A percentile compares a stretch with the other conserved stretches of the same genome.
Conservation (phyloP, 2,329 filamentous ascomycete genomes). For the Sclerotinia minor region DNA sequence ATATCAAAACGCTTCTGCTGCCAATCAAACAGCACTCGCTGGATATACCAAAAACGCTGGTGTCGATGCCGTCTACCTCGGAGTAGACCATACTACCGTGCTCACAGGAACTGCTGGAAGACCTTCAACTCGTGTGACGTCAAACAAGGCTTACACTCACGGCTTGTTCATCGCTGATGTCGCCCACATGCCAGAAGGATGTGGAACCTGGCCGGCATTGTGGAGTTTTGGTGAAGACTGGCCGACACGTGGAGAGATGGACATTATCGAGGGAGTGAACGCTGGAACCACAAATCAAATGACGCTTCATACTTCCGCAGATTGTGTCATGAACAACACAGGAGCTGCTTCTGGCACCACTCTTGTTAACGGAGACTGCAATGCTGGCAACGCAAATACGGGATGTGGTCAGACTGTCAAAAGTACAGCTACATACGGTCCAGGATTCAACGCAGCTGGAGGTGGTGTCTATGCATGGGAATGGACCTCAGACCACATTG, state of each 20-base stretch:
- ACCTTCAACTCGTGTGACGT: constrained; percentile 65
- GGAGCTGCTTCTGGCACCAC: constrained; percentile 50
- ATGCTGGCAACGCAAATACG: constrained; percentile 48
- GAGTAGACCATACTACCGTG: constrained; percentile 64
- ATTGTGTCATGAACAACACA: constrained; percentile 57
- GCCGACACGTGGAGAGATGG: constrained; percentile 72
- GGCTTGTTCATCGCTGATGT: constrained; percentile 61
- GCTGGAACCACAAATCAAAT: constrained; percentile 57
- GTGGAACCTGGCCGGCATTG: constrained; percentile 62
- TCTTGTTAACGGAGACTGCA: constrained; percentile 57
- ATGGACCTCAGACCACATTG: constrained; percentile 72
- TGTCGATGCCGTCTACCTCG: constrained; percentile 58
- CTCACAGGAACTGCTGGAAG: constrained; percentile 56
- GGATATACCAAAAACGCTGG: constrained; percentile 45
- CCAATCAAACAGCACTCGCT: constrained; percentile 55
- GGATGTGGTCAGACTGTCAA: constrained; percentile 60
- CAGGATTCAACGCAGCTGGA: constrained; percentile 67
- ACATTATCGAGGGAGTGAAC: constrained; percentile 79
- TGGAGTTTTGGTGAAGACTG: constrained; percentile 62
- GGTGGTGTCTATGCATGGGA: constrained; percentile 75
- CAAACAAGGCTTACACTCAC: constrained; percentile 53
- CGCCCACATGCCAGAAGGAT: constrained; percentile 59
- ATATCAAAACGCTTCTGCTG: constrained; percentile 62
- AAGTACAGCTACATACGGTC: constrained; percentile 59
- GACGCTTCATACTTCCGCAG: constrained; percentile 65